Evolutionary conservation across 306 rosid genomes (phyloP).

Genomic region (Pyrus pyrifolia): DNA sequence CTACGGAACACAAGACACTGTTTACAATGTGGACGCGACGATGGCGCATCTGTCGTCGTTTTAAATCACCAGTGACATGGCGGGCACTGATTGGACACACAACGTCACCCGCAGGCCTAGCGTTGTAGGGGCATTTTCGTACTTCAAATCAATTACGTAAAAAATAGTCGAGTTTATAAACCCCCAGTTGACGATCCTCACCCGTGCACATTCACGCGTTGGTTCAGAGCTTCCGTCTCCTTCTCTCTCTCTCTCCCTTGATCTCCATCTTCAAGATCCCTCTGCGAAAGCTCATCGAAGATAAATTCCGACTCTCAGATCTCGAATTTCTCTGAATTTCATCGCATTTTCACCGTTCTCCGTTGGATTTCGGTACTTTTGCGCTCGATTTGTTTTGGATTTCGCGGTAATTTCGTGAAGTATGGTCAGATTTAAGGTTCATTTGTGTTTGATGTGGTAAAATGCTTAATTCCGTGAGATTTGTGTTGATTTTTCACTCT

Average conservation of each 20-base stretch:
- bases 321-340: slow-evolving; percentile 7
- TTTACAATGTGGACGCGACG: too few relatives aligned
- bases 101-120: neutral
- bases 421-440: neutral
- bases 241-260: neutral
- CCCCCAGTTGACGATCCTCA: slow-evolving; percentile 5
- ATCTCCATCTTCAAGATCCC: slow-evolving; percentile 32
- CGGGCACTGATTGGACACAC: neutral
- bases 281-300: slow-evolving; percentile 35
- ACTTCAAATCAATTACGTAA: neutral
- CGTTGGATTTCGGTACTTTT: neutral
- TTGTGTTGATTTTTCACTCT: neutral
- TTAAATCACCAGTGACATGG: slow-evolving; percentile 4
- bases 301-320: slow-evolving; percentile 37
- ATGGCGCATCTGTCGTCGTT: neutral
- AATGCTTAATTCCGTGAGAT: neutral
- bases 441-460: neutral
- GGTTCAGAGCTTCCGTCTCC: slow-evolving; percentile 21
- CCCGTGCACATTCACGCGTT: slow-evolving; percentile 27
- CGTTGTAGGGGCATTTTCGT: neutral
- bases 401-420: neutral
- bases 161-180: slow-evolving; percentile 15
- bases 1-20: neutral
- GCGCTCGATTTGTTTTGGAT: neutral
- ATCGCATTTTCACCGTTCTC: neutral